phyloP scores from a whole-genome alignment of 75 land plant genomes.

The Cupressus sempervirens region DNA sequence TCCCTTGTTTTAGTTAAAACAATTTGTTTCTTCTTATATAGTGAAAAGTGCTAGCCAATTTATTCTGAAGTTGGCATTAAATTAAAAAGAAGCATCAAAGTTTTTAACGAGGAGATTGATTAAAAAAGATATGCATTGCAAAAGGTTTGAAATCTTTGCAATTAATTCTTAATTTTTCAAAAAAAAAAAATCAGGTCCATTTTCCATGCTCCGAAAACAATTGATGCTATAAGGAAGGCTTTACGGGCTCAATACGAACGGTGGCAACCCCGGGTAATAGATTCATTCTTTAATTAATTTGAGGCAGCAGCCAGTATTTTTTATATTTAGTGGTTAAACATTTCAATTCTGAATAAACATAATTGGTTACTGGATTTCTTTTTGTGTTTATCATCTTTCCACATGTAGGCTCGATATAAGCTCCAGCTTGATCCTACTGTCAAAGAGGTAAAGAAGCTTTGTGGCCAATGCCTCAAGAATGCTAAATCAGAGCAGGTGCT shows the following conservation, averaged over 20 bases:
- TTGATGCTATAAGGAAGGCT: constrained; percentile 76
- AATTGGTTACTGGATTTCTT: not conserved
- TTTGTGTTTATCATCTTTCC: not conserved
- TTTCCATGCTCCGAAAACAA: constrained; percentile 77
- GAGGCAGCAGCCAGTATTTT: constrained; percentile 81
- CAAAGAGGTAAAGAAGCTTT: constrained; percentile 88
- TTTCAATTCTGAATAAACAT: not conserved
- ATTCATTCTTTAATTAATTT: constrained; percentile 73
- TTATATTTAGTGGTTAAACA: not conserved
- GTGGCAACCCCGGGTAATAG: constrained; percentile 89
- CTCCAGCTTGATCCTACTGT: constrained; percentile 80
- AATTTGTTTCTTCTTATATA: not conserved
- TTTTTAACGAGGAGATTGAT: not conserved
- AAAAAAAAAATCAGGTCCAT: constrained; percentile 56
- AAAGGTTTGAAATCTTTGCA: not conserved
- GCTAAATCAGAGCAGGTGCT: constrained; percentile 86
- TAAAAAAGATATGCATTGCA: not conserved
- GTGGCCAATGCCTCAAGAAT: constrained; percentile 65
- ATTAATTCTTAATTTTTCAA: constrained; percentile 10
- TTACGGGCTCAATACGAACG: constrained; percentile 86
- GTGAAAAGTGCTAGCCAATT: not conserved
- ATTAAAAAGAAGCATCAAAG: not conserved
- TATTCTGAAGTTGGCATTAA: not conserved
- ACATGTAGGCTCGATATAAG: constrained; percentile 76
- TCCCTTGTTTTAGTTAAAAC: not conserved